Conservation (phyloP, 2,329 filamentous ascomycete genomes). For the Monosporascus cannonballus region DNA sequence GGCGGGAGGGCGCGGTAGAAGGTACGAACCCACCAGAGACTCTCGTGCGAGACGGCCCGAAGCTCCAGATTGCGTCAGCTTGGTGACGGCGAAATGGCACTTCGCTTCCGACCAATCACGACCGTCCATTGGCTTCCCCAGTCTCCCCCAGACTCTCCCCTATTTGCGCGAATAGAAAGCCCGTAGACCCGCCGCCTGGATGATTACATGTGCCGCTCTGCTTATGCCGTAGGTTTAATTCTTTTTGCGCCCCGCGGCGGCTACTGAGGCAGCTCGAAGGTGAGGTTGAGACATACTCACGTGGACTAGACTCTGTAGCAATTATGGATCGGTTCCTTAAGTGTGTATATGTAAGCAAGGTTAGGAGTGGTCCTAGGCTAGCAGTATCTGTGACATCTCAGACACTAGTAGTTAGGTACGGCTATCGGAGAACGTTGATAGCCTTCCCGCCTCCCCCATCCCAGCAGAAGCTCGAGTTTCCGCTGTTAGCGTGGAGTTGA, state of each 20-base stretch:
- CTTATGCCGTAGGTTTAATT: not conserved
- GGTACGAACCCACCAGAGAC: conserved; percentile 5
- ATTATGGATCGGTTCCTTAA: too few relatives aligned
- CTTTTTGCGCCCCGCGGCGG: not conserved
- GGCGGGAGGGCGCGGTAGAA: conserved; percentile 9
- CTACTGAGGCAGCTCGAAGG: not conserved
- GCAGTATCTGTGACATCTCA: too few relatives aligned
- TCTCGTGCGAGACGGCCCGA: conserved; percentile 18
- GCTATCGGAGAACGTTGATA: too few relatives aligned
- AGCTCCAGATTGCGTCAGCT: conserved; percentile 27
- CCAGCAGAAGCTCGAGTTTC: too few relatives aligned
- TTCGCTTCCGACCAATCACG: conserved; percentile 19
- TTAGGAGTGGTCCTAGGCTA: too few relatives aligned
- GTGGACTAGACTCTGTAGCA: too few relatives aligned
- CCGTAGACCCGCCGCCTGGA: not conserved
- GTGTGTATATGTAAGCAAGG: too few relatives aligned
- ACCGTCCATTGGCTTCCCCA: conserved; percentile 10
- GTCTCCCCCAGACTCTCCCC: conserved; percentile 7
- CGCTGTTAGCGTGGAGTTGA: too few relatives aligned
- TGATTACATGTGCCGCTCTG: not conserved
- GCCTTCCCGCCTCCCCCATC: too few relatives aligned
- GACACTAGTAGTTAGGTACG: too few relatives aligned
- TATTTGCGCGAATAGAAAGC: not conserved
- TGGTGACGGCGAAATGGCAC: conserved; percentile 10
- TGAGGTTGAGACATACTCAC: not conserved